These are phyloP conservation scores for Penicillium robsamsonii DNA, from an alignment of 495 filamentous ascomycete species.

Conservation along the genomic window DNA sequence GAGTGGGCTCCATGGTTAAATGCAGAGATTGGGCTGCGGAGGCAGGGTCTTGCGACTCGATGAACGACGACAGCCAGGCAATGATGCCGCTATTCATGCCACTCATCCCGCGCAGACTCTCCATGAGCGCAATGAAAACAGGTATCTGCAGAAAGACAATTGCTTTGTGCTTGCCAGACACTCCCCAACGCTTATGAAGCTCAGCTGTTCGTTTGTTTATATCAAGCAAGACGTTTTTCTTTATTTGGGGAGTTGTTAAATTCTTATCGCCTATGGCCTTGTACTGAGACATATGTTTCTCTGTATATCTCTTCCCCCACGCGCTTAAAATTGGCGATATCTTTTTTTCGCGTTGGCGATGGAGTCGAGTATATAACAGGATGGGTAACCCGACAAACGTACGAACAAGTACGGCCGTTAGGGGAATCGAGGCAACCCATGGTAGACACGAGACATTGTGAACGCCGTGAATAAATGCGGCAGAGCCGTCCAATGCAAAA, in stretches of 20 bases:
- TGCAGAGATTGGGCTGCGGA: conserved; percentile 14
- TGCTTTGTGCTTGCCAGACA: conserved; percentile 50
- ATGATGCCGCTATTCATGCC: conserved; percentile 55
- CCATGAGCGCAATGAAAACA: conserved; percentile 65
- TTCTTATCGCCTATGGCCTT: background rate
- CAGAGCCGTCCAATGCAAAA: conserved; percentile 48
- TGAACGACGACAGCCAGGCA: conserved; percentile 34
- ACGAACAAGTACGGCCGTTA: conserved; percentile 64
- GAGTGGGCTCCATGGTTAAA: conserved; percentile 48
- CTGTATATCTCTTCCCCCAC: conserved; percentile 40
- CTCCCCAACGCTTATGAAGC: conserved; percentile 44
- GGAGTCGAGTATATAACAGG: conserved; percentile 49
- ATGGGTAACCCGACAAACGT: conserved; percentile 58
- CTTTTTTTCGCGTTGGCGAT: conserved; percentile 39
- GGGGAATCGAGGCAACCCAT: conserved; percentile 70
- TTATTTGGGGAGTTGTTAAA: background rate
- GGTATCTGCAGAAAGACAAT: conserved; percentile 55
- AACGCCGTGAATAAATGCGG: conserved; percentile 56
- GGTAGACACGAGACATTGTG: conserved; percentile 60
- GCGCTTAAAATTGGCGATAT: conserved; percentile 52
- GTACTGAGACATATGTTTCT: conserved; percentile 12
- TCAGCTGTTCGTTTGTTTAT: conserved; percentile 18
- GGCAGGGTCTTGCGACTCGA: conserved; percentile 10
- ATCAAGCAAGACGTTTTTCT: background rate
- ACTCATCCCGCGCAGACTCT: conserved; percentile 63